Conservation (phyloP, 108 stramenopile genomes). For the Fragilariopsis cylindrus region DNA sequence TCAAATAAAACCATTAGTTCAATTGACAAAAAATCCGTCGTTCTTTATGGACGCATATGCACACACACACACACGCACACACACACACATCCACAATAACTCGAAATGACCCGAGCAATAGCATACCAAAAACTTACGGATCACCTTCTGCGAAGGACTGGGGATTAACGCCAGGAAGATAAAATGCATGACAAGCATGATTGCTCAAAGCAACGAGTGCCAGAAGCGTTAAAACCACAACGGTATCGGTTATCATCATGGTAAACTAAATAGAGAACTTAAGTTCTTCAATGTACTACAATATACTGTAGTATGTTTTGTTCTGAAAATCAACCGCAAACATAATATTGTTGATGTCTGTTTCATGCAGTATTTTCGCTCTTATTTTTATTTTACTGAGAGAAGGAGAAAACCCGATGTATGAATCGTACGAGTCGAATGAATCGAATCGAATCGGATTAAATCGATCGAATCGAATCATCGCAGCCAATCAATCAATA, state of each 20-base stretch:
- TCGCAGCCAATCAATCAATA: no score
- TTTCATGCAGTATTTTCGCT: no score
- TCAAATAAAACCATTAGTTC: neutral
- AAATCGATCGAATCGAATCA: no score
- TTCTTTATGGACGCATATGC: neutral
- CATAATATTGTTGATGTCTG: no score
- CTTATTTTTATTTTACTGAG: no score
- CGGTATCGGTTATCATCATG: constrained; percentile 3
- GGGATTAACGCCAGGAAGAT: constrained; percentile 85
- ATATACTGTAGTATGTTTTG: neutral
- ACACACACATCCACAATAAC: neutral
- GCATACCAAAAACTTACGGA: constrained; percentile 43
- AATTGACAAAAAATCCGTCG: no score
- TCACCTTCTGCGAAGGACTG: constrained; percentile 75
- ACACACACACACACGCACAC: neutral
- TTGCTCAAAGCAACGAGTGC: constrained; percentile 17
- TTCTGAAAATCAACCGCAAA: neutral
- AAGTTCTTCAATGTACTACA: neutral
- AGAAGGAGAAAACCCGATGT: no score
- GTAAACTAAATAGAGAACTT: neutral
- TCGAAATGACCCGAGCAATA: constrained; percentile 3
- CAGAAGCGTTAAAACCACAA: constrained; percentile 7
- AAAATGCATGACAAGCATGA: constrained; percentile 58
- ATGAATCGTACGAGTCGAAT: no score
- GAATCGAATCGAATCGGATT: no score